phyloP scores from a whole-genome alignment of 768 basidiomycete species.

The Collybia nuda region DNA sequence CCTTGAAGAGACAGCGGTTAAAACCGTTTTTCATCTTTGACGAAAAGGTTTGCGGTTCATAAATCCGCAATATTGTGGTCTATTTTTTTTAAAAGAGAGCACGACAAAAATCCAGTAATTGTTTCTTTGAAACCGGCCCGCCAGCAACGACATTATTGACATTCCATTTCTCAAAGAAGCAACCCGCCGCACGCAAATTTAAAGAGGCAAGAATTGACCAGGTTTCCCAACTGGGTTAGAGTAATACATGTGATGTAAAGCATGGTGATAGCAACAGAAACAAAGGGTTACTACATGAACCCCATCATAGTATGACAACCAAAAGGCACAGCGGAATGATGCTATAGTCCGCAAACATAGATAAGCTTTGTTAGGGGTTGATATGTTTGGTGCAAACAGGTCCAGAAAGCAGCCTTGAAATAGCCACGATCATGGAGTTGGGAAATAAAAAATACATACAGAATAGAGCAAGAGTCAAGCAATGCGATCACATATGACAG shows the following conservation, averaged over 20 bases:
- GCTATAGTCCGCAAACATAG: slow-evolving; percentile 12
- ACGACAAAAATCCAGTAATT: too few species aligned
- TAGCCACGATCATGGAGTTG: not conserved
- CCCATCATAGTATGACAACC: slow-evolving; percentile 5
- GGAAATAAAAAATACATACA: slow-evolving; percentile 9
- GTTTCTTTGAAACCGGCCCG: too few species aligned
- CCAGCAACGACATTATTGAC: too few species aligned
- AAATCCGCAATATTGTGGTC: too few species aligned
- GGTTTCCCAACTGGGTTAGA: not conserved
- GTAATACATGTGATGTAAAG: slow-evolving; percentile 12
- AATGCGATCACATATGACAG: not conserved
- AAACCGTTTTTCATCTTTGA: too few species aligned
- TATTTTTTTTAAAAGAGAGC: too few species aligned
- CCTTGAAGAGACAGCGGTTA: too few species aligned
- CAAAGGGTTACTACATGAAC: slow-evolving; percentile 2
- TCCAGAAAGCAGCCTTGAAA: slow-evolving; percentile 6
- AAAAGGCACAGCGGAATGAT: slow-evolving; percentile 9
- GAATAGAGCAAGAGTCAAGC: slow-evolving; percentile 5
- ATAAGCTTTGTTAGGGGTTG: slow-evolving; percentile 4
- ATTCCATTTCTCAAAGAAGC: too few species aligned
- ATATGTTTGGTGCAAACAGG: slow-evolving; percentile 9
- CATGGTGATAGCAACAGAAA: slow-evolving; percentile 10
- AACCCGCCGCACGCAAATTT: too few species aligned
- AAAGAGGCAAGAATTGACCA: slow-evolving; percentile 2
- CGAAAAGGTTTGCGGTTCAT: too few species aligned